Conservation (phyloP, 345 rosid genomes). For the Salix udensis region DNA sequence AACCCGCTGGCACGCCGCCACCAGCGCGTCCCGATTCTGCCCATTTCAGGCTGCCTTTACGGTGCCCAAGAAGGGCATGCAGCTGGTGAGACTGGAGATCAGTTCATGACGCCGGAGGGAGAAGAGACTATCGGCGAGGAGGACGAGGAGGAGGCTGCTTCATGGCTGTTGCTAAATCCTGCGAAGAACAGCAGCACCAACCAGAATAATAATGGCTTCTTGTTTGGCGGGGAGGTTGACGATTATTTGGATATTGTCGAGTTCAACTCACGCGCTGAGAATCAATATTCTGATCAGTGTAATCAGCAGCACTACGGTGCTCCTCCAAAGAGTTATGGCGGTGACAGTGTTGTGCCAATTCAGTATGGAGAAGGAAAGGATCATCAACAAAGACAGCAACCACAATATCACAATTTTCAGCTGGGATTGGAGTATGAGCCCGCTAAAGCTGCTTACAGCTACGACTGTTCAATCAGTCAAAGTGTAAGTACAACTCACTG, state of each 20-base stretch:
- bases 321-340: constrained; percentile 44
- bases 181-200: constrained; percentile 23
- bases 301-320: constrained; percentile 30
- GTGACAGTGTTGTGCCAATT: constrained; percentile 77
- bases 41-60: constrained; percentile 40
- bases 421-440: constrained; percentile 48
- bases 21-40: constrained; percentile 71
- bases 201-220: constrained; percentile 42
- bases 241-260: constrained; percentile 83
- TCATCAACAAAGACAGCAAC: constrained; percentile 30
- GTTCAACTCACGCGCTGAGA: constrained; percentile 45
- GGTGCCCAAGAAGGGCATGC: constrained; percentile 26
- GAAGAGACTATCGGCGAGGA: constrained; percentile 39
- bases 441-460: constrained; percentile 43
- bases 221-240: constrained; percentile 55
- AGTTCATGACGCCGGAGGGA: constrained; percentile 26
- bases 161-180: constrained; percentile 68
- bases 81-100: constrained; percentile 29
- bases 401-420: constrained; percentile 39
- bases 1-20: constrained; percentile 89
- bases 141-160: constrained; percentile 73
- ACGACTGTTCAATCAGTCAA: constrained; percentile 44
- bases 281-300: constrained; percentile 42
- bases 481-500: constrained; percentile 38
- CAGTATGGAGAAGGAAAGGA: constrained; percentile 41